Base-by-base conservation (phyloP, 805 yeast genomes). In the Zygoascus bituminiphila region DNA sequence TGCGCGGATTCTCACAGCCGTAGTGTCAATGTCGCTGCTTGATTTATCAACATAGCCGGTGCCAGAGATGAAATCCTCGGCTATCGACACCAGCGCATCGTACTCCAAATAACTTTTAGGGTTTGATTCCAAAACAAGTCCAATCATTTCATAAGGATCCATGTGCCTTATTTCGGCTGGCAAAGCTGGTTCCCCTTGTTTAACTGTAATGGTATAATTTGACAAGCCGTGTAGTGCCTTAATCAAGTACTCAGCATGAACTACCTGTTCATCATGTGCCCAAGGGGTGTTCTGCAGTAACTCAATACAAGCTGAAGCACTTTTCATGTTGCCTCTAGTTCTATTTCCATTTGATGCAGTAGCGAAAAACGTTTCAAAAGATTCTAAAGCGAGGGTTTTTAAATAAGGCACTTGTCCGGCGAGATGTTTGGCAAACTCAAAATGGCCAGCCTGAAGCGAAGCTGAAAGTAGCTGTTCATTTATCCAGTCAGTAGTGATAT, bases 301-400 rank as follows among this genome's bases (percentile, higher is more conserved):
- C 7, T 47, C 54, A 22, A 62, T 46, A 20, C 62, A 59, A 2
- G 55, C 59, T 20, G 57, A 52, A 0, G 75, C 75, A 35, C 67
- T 67, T 25, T 57, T 59, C 60, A 74, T 62, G 19, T 68, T 69
- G 4, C 74, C 74, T 46, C 71, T 59, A 3, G 63, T 54, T 23
- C 59, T 57, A 22, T 65, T 61, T 4, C 76, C 73, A 53, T 68
- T 72, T 1, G 75, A 57, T 0, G 77, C 75, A 29, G 57, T 58
- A 44, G 73, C 72, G 54, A 67, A 73, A 47, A 68, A 69, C 29
- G 63, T 62, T 70, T 76, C 69, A 47, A 73, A 73, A 15, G 60
- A 51, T 2, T 45, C 45, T 40, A 60, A 39, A 2, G 56, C 46
- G 2, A 49, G n/a, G 10, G 38, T 20, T 12, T 48, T 52, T 14